Evolutionary conservation across 192 early-diverging fungal species (phyloP).

Genomic region (Podila clonocystis): DNA sequence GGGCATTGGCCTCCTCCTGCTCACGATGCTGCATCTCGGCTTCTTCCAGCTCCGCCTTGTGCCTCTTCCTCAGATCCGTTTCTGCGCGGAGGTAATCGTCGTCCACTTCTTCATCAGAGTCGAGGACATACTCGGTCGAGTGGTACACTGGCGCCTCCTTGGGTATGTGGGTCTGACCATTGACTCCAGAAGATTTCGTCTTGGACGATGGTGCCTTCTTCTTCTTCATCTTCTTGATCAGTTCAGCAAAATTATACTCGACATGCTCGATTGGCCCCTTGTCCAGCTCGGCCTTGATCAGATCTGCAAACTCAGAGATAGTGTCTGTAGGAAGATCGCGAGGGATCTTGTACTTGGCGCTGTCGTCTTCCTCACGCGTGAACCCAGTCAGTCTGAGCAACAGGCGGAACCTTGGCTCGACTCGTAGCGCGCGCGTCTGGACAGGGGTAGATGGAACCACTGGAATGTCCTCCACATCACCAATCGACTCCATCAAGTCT

Average conservation of each 20-base stretch:
- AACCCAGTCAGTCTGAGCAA: slow-evolving; percentile 54
- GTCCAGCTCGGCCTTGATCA: slow-evolving; percentile 41
- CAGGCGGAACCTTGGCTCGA: slow-evolving; percentile 52
- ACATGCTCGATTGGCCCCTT: slow-evolving; percentile 15
- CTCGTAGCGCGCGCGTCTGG: slow-evolving; percentile 17
- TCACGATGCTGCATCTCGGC: slow-evolving; percentile 27
- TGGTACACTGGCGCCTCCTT: slow-evolving; percentile 31
- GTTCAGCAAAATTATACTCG: slow-evolving; percentile 9
- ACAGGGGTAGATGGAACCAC: slow-evolving; percentile 31
- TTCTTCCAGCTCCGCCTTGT: background rate
- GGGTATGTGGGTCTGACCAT: slow-evolving; percentile 5
- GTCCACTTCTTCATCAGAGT: slow-evolving; percentile 56
- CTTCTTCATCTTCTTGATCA: slow-evolving; percentile 33
- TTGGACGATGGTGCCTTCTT: slow-evolving; percentile 1
- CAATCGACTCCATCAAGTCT: slow-evolving; percentile 45
- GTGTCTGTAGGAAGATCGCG: slow-evolving; percentile 47
- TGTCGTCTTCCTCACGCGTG: slow-evolving; percentile 29
- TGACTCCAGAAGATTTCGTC: slow-evolving; percentile 9
- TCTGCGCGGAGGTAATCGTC: slow-evolving; percentile 56
- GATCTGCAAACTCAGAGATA: slow-evolving; percentile 40
- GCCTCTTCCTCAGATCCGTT: slow-evolving; percentile 6
- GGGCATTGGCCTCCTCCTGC: slow-evolving; percentile 11
- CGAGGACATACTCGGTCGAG: slow-evolving; percentile 55
- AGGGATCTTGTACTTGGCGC: slow-evolving; percentile 44
- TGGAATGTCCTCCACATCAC: slow-evolving; percentile 35